phyloP scores from a whole-genome alignment of 1,284 basidiomycete genomes.

The Inonotus hispidus region DNA sequence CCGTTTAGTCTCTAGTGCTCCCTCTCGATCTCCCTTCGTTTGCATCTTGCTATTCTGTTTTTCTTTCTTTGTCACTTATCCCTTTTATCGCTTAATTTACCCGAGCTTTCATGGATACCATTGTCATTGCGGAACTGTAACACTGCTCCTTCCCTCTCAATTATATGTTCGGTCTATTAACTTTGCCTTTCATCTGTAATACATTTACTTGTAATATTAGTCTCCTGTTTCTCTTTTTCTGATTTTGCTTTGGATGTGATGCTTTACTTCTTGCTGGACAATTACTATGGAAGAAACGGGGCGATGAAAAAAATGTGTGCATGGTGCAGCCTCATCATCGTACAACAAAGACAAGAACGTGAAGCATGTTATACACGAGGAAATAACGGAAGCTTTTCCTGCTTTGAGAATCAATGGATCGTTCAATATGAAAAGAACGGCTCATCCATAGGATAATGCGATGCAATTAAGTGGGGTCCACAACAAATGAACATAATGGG shows the following conservation, averaged over 20 bases:
- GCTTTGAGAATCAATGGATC: not conserved
- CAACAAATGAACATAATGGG: not conserved
- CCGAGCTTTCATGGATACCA: constrained; percentile 11
- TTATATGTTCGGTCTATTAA: not conserved
- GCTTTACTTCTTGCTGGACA: too few relatives aligned
- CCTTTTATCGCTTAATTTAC: constrained; percentile 1
- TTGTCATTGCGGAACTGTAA: constrained; percentile 12
- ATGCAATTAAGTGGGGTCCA: not conserved
- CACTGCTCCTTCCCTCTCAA: constrained; percentile 1
- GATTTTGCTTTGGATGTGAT: not conserved
- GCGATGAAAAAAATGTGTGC: too few relatives aligned
- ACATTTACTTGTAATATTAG: constrained; percentile 1
- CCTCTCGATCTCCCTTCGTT: not conserved
- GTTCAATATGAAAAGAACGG: not conserved
- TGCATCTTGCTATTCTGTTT: not conserved
- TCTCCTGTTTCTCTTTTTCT: not conserved
- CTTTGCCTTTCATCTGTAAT: not conserved
- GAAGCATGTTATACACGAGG: constrained; percentile 8
- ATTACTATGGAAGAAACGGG: too few relatives aligned
- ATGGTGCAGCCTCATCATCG: not conserved
- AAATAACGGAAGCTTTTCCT: not conserved
- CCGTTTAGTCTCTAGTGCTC: not conserved
- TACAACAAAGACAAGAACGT: not conserved
- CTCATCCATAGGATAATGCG: not conserved
- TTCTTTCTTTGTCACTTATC: not conserved